Evolutionary conservation across 192 early-diverging fungal species (phyloP), one percentile per base, ranked within the genome.

Genomic region (Umbelopsis sp.): DNA sequence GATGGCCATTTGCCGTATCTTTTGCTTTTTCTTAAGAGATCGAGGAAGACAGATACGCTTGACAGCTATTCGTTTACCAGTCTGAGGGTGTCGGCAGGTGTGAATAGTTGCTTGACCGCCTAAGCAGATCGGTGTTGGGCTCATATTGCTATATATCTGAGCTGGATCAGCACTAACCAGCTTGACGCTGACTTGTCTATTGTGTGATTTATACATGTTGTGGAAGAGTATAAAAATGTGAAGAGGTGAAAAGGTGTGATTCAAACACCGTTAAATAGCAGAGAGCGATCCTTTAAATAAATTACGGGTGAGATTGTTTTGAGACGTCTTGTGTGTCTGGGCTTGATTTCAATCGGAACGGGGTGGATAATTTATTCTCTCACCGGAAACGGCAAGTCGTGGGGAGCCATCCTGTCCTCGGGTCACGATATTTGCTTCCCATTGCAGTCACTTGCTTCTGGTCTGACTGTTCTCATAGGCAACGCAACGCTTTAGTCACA

Each of bases 311-410:
- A 41, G 38, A 49, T 17, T 16, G 16, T 7, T 49, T 49, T 49
- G 47, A 4, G 47, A 6, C 16, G 38, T 6, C 38, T 41, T 11
- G 38, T 41, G 12, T 41, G 38, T 41, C 38, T 41, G 38, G 38
- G 38, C 38, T 41, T 41, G 38, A 41, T 11, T 41, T 41, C 16
- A 7, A 49, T 49, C 47, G 47, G 47, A 49, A 49, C 47, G 47
- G 47, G n/a, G 16, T 16, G 5, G 16, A n/a, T 49, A 21, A 49
- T 62, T 34, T 54, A 12, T 31, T 62, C 47, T 62, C 56, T 62
- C 56, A 62, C 56, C 56, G 56, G 56, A 62, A 62, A 62, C 20
- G 56, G 56, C 26, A 62, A 62, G 17, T 34, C 26, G 56, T 62
- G 56, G 56, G 56, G 56, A n/a, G n/a, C n/a, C n/a, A n/a, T n/a